Evolutionary conservation across 257 asterid species (phyloP).

Genomic region (Ocimum tenuiflorum): DNA sequence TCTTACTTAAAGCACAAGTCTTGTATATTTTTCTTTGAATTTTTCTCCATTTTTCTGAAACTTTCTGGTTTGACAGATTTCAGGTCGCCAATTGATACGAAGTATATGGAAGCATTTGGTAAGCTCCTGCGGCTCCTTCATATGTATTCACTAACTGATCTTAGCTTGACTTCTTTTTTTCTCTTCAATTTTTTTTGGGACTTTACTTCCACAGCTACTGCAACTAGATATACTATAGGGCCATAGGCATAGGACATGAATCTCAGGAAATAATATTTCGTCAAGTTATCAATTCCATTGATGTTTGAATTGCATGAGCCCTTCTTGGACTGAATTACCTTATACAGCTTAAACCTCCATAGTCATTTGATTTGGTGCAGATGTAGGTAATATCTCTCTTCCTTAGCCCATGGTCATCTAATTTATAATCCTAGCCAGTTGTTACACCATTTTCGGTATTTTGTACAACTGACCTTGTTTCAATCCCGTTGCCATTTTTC

Average conservation of each 20-base stretch:
- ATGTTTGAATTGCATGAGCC: neutral
- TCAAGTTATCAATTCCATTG: neutral
- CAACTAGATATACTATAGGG: neutral
- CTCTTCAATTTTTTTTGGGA: neutral
- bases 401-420: neutral
- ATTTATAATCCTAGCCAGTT: neutral
- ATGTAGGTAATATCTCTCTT: neutral
- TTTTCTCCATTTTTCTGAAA: conserved; percentile 3
- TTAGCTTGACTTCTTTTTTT: neutral
- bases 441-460: neutral
- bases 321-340: neutral
- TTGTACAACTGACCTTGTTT: neutral
- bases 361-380: neutral
- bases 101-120: conserved; percentile 96
- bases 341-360: neutral
- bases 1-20: conserved; percentile 7
- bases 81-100: conserved; percentile 79
- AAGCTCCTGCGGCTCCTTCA: conserved; percentile 25
- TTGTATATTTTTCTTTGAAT: neutral
- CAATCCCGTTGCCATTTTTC: neutral
- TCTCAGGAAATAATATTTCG: neutral
- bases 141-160: conserved; percentile 4
- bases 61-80: conserved; percentile 51
- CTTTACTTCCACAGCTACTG: neutral
- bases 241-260: neutral